These are phyloP conservation scores for Fonsecaea pugnacius DNA, from an alignment of 2,329 filamentous ascomycete genomes.

Conservation along the genomic window DNA sequence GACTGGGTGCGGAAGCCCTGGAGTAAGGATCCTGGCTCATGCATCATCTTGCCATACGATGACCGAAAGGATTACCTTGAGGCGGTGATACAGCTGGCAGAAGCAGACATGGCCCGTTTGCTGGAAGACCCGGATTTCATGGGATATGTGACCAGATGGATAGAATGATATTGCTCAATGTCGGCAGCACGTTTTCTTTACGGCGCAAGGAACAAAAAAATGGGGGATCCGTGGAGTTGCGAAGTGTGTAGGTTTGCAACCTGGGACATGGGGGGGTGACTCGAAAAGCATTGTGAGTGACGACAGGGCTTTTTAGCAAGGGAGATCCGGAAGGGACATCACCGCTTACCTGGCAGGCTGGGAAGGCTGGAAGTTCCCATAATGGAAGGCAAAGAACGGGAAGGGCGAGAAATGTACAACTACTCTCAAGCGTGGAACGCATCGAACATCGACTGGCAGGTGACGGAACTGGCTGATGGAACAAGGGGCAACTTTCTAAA, in stretches of 20 bases:
- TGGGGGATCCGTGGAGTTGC: not conserved
- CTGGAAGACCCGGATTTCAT: constrained; percentile 34
- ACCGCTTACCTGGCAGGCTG: not conserved
- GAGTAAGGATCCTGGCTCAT: constrained; percentile 38
- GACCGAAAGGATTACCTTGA: constrained; percentile 32
- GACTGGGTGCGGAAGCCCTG: constrained; percentile 39
- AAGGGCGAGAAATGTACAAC: constrained; percentile 2
- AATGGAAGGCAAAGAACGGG: constrained; percentile 8
- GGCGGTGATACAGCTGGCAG: constrained; percentile 37
- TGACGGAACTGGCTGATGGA: not conserved
- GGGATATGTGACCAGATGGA: constrained; percentile 32
- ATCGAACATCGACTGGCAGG: not conserved
- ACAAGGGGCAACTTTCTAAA: not conserved
- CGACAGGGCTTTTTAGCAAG: not conserved
- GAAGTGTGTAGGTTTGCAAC: constrained; percentile 2
- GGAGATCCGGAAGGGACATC: not conserved
- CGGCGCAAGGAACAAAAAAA: constrained; percentile 4
- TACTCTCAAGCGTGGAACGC: constrained; percentile 1
- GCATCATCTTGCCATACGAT: constrained; percentile 36
- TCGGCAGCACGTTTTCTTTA: not conserved
- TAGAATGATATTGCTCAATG: constrained; percentile 24
- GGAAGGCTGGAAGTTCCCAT: constrained; percentile 6
- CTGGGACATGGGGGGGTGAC: not conserved
- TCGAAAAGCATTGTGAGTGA: constrained; percentile 8
- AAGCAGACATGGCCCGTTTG: constrained; percentile 35